phyloP scores from a whole-genome alignment of 2,329 filamentous ascomycete genomes.

The Dothiorella sarmentorum region DNA sequence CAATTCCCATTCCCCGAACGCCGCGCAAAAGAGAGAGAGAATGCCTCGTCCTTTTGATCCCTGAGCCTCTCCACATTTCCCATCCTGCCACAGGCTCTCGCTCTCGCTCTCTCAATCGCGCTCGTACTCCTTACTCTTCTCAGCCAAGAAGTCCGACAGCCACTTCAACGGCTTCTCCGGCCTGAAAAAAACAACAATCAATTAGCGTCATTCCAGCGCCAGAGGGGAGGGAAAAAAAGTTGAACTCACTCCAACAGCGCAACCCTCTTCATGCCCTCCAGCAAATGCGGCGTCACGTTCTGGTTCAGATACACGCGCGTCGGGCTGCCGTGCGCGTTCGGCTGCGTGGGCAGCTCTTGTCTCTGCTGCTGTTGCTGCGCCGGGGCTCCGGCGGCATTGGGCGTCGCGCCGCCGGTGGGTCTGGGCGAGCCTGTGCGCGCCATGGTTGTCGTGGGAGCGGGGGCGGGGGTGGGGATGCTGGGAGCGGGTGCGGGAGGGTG shows the following conservation, averaged over 20 bases:
- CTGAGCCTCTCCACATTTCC: no score
- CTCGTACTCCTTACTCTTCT: conserved; percentile 48
- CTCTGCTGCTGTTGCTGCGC: not conserved
- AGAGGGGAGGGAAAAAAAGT: not conserved
- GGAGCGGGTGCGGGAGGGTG: no score
- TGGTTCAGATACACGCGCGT: conserved; percentile 49
- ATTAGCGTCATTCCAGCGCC: no score
- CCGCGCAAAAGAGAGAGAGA: not conserved
- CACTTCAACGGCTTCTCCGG: conserved; percentile 51
- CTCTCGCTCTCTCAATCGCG: conserved; percentile 25
- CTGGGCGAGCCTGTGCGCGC: conserved; percentile 25
- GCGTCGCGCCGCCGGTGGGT: not conserved
- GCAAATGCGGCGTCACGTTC: conserved; percentile 48
- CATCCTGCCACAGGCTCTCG: not conserved
- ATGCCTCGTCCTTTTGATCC: not conserved
- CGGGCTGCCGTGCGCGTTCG: conserved; percentile 47
- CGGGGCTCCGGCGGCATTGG: not conserved
- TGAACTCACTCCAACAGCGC: conserved; percentile 42
- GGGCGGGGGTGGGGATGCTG: not conserved
- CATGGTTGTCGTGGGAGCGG: not conserved
- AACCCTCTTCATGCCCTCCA: conserved; percentile 52
- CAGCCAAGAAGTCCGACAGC: conserved; percentile 46
- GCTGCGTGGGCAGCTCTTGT: conserved; percentile 26
- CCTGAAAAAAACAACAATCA: conserved; percentile 19
- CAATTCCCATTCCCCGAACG: not conserved